Evolutionary conservation across 345 rosid species (phyloP), one percentile per base, ranked within the genome.

Genomic region (Eucalyptus rudis): DNA sequence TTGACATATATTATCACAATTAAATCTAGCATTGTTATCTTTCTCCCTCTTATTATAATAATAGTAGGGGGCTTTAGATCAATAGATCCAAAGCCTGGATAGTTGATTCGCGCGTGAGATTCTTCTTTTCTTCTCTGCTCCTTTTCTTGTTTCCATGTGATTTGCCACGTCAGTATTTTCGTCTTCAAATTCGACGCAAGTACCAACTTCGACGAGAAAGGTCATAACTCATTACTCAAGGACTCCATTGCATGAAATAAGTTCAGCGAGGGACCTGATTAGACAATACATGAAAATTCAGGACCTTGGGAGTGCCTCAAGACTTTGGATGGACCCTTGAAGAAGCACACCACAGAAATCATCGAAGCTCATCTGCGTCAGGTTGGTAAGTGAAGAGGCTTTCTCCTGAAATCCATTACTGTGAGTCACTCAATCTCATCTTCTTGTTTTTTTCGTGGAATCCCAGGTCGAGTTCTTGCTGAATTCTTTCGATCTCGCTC

Each of bases 71-170:
- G n/a, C 68, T 59, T 59, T 25, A 59, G 66, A 62, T 62, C 17
- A 3, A 1, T 62, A 62, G 68, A 62, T 62, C 16, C 68, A 68
- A 15, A 66, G 40, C 20, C 10, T 31, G 11, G 76, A 31, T 0
- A 8, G 79, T 31, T n/a, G 43, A 66, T 66, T 31, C 40, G 10
- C 40, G 20, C 5, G 3, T 1, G 40, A 66, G 43, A 50, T 31
- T 52, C 44, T 31, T 86, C 17, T 33, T 8, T 71, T 86, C 51
- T 89, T 90, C 44, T 87, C 87, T 22, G 93, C 90, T 49, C 64
- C 88, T 85, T 93, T 90, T 24, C 94, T 92, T 27, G 88, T 92
- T 8, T 91, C 43, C 33, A 90, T 91, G 68, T 27, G 68, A 59
- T 27, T 27, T 59, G 31, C 79, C 79, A n/a, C 79, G 79, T 31